Conservation (phyloP, 2,329 filamentous ascomycete genomes). For the Xylaria sp. region DNA sequence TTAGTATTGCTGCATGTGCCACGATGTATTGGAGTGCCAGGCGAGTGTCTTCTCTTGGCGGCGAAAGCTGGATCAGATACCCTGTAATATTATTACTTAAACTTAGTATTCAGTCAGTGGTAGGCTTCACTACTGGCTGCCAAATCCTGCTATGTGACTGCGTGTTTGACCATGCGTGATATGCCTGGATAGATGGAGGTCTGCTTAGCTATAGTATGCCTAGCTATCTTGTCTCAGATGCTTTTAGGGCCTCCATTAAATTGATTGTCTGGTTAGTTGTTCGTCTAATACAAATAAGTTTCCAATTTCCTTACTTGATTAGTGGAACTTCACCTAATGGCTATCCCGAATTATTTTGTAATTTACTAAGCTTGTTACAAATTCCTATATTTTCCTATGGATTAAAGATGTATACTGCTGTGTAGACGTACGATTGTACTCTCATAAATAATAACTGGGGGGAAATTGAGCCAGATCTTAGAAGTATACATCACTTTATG, state of each 20-base stretch:
- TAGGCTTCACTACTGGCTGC: background rate
- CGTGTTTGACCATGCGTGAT: background rate
- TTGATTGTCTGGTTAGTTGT: background rate
- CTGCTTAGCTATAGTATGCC: background rate
- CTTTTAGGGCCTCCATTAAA: no score
- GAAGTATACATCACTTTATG: no score
- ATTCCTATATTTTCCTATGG: background rate
- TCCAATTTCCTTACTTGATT: no score
- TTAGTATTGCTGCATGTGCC: constrained; percentile 27
- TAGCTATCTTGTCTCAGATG: no score
- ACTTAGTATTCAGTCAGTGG: constrained; percentile 16
- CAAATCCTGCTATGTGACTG: background rate
- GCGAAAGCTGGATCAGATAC: constrained; percentile 20
- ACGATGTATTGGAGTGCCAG: constrained; percentile 26
- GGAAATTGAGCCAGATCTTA: no score
- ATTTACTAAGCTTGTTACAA: background rate
- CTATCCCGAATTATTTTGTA: no score
- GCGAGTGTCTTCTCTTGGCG: constrained; percentile 14
- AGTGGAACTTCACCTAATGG: no score
- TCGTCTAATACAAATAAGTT: background rate
- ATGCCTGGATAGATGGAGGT: background rate
- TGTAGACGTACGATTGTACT: no score
- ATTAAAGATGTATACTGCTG: no score
- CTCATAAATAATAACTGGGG: no score
- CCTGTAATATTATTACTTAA: constrained; percentile 31